Evolutionary conservation across 225 moss, liverwort and hornwort genomes (phyloP).

Genomic region (Polytrichum commune): DNA sequence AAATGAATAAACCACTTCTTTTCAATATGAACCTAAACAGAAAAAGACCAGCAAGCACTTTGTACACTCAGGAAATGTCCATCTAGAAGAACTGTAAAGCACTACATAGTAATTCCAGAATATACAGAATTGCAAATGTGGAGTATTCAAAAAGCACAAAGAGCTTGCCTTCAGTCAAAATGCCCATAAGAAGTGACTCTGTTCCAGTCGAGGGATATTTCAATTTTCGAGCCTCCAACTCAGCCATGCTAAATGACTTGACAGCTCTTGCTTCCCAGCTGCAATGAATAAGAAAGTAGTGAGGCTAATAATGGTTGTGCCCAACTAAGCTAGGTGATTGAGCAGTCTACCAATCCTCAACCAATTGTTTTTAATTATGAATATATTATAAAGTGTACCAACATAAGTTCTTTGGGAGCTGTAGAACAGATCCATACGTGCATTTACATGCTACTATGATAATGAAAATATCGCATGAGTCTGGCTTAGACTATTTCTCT

Average conservation of each 20-base stretch:
- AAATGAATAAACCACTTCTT: background rate
- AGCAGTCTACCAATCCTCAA: background rate
- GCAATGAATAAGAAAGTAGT: background rate
- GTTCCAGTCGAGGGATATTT: conserved; percentile 69
- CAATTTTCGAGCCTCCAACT: conserved; percentile 67
- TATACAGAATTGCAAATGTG: background rate
- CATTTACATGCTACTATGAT: background rate
- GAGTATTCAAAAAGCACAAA: background rate
- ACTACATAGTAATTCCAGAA: background rate
- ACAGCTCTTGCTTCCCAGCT: conserved; percentile 71
- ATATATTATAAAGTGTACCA: background rate
- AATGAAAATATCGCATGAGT: background rate
- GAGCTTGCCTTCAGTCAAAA: conserved; percentile 54
- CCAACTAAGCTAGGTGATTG: too few relatives aligned
- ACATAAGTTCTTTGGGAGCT: background rate
- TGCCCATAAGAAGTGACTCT: conserved; percentile 63
- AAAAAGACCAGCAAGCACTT: too few relatives aligned
- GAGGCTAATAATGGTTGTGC: too few relatives aligned
- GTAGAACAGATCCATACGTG: background rate
- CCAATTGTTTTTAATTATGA: background rate
- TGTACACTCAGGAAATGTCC: too few relatives aligned
- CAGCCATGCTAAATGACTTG: conserved; percentile 70
- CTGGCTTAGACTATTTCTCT: background rate
- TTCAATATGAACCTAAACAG: too few relatives aligned
- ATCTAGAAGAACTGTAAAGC: too few relatives aligned